A percentile compares a stretch with the other conserved stretches of the same genome.
Evolutionary conservation across 139 green algal genomes (phyloP).

Genomic region (Asterochloris sp.): DNA sequence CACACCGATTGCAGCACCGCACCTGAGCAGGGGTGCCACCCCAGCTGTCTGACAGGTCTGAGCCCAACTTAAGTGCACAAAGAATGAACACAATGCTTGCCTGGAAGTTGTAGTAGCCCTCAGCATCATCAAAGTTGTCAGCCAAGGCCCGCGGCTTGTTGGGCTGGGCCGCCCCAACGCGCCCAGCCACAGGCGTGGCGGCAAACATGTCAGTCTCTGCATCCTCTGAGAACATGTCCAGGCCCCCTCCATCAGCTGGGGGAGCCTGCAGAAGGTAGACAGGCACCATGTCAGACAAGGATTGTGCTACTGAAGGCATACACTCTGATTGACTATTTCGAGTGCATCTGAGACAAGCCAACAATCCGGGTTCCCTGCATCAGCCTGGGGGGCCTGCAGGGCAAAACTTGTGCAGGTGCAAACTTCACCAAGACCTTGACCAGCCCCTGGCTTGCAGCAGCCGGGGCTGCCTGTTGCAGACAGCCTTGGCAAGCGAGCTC

Average conservation of each 20-base stretch:
- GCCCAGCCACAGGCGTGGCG: constrained; percentile 27
- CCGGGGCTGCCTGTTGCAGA: no score
- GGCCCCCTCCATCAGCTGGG: background rate
- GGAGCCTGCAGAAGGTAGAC: background rate
- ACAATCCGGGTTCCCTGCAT: background rate
- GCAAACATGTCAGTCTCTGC: constrained; percentile 75
- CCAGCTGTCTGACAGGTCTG: no score
- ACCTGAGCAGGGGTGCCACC: background rate
- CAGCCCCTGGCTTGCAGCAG: no score
- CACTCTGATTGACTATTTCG: background rate
- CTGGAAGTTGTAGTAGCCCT: constrained; percentile 97
- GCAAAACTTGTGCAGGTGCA: background rate
- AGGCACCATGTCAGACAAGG: no score
- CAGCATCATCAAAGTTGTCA: constrained; percentile 91
- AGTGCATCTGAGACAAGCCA: background rate
- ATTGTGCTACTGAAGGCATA: background rate
- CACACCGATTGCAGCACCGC: background rate
- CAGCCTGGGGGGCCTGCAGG: background rate
- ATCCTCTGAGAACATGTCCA: constrained; percentile 39
- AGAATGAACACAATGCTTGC: constrained; percentile 22
- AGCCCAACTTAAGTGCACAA: no score
- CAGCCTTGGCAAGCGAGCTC: no score
- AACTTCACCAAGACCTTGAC: background rate
- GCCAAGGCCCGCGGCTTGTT: constrained; percentile 35
- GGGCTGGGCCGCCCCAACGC: background rate